phyloP scores from a whole-genome alignment of 352 stramenopile species.

The Globisporangium radiosum region DNA sequence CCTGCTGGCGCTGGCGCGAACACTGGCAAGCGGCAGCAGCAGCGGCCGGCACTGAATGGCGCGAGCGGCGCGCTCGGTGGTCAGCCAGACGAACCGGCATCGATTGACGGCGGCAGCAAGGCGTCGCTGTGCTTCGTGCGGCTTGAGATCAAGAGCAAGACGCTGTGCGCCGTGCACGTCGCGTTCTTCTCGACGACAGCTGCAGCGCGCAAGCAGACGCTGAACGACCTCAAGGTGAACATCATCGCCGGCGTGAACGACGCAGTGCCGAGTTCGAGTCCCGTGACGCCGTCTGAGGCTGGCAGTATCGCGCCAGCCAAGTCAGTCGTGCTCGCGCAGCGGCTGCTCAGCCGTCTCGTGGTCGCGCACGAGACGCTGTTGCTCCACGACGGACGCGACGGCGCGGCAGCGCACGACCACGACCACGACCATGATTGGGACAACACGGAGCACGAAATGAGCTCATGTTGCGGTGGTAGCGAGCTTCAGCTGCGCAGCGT shows the following conservation, averaged over 20 bases:
- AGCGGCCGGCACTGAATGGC: constrained; percentile 20
- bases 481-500: constrained; percentile 68
- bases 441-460: constrained; percentile 19
- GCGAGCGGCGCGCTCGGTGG: constrained; percentile 1
- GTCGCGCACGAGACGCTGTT: constrained; percentile 71
- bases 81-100: constrained; percentile 6
- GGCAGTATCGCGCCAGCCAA: constrained; percentile 1
- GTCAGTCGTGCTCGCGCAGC: constrained; percentile 54
- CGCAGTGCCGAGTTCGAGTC: constrained; percentile 12
- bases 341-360: constrained; percentile 71
- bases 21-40: constrained; percentile 20
- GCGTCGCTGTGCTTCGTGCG: constrained; percentile 78
- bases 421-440: background rate
- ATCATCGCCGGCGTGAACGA: constrained; percentile 59
- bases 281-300: constrained; percentile 4
- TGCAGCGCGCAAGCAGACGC: constrained; percentile 51
- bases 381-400: constrained; percentile 25
- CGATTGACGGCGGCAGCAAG: constrained; percentile 29
- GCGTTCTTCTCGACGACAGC: constrained; percentile 81
- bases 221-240: constrained; percentile 63
- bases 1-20: background rate
- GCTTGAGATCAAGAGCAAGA: constrained; percentile 75
- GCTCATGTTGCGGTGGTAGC: constrained; percentile 68
- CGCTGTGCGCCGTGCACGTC: constrained; percentile 69
- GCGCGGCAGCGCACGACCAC: constrained; percentile 12